Evolutionary conservation across 2,329 filamentous ascomycete genomes (phyloP).

Genomic region (Paracoccidioides brasiliensis): DNA sequence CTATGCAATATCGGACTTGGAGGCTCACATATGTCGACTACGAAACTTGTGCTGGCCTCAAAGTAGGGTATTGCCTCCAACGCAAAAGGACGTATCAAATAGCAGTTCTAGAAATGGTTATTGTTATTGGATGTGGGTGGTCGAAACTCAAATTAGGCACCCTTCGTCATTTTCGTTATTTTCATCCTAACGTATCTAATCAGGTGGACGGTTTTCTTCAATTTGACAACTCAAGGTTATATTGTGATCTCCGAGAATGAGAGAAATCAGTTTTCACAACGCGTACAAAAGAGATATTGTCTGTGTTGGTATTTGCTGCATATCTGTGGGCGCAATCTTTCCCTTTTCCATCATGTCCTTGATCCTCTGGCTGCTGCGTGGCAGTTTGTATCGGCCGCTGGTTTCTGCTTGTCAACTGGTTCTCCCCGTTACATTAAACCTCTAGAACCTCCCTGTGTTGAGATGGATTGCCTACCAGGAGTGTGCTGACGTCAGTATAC

Average conservation of each 20-base stretch:
- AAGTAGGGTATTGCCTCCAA: background rate
- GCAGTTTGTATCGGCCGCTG: no score
- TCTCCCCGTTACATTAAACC: no score
- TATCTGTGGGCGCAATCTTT: no score
- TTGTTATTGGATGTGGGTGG: background rate
- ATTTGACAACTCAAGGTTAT: background rate
- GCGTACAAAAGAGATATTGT: background rate
- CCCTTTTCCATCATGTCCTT: no score
- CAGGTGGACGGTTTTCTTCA: background rate
- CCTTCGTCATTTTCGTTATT: background rate
- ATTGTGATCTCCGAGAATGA: background rate
- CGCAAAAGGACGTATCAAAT: background rate
- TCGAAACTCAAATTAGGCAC: background rate
- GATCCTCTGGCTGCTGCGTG: no score
- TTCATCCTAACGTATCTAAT: background rate
- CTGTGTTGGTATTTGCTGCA: no score
- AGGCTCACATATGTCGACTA: background rate
- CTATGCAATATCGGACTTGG: background rate
- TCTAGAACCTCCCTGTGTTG: no score
- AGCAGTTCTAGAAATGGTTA: background rate
- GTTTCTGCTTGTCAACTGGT: no score
- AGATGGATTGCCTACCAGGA: no score
- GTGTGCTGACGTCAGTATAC: no score
- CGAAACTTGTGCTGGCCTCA: background rate
- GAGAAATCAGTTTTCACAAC: background rate